Evolutionary conservation across 2,329 filamentous ascomycete genomes (phyloP).

Genomic region (Rhynchosporium graminicola): DNA sequence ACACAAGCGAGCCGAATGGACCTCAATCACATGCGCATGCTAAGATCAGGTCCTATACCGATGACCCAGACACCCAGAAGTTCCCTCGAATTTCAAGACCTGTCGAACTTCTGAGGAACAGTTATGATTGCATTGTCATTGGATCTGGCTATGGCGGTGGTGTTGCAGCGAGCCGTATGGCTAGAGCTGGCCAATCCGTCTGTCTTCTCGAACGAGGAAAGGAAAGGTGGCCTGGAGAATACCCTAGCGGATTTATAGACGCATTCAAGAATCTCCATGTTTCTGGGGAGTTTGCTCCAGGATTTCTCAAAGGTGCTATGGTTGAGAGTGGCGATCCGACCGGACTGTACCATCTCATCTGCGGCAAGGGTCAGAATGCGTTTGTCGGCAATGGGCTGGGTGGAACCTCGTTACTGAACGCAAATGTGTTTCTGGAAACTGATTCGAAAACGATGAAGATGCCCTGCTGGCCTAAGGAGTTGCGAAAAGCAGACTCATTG

Average conservation of each 20-base stretch:
- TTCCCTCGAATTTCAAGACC: constrained; percentile 59
- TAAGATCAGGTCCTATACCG: constrained; percentile 37
- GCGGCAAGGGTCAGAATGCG: constrained; percentile 65
- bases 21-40: constrained; percentile 35
- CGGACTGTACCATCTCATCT: constrained; percentile 63
- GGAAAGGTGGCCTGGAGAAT: constrained; percentile 68
- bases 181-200: constrained; percentile 59
- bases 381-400: constrained; percentile 53
- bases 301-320: constrained; percentile 45
- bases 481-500: constrained; percentile 48
- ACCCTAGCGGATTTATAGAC: constrained; percentile 52
- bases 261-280: constrained; percentile 55
- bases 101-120: constrained; percentile 56
- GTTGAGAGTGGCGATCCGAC: constrained; percentile 55
- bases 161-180: constrained; percentile 65
- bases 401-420: constrained; percentile 66
- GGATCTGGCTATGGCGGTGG: constrained; percentile 70
- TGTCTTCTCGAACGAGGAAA: constrained; percentile 65
- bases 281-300: constrained; percentile 54
- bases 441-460: constrained; percentile 55
- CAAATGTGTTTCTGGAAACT: constrained; percentile 65
- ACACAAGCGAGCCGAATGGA: constrained; percentile 28
- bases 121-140: constrained; percentile 67
- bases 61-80: constrained; percentile 34
- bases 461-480: constrained; percentile 60